Conservation (phyloP, 495 filamentous ascomycete genomes). For the Penicilliopsis zonata region DNA sequence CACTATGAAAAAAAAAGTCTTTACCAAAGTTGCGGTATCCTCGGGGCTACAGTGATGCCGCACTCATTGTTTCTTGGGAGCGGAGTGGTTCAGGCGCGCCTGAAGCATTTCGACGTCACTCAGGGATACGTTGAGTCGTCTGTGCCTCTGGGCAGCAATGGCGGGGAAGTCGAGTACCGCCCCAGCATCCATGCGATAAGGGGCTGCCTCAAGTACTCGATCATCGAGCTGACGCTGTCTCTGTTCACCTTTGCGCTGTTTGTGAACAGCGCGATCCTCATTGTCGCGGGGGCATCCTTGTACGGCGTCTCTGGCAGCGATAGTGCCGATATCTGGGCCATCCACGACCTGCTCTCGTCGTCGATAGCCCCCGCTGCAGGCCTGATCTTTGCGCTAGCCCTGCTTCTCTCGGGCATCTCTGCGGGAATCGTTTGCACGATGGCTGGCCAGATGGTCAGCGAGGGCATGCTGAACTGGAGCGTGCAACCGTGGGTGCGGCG, state of each 20-base stretch:
- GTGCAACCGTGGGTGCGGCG: constrained; percentile 60
- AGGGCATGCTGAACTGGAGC: constrained; percentile 64
- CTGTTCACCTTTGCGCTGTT: constrained; percentile 93
- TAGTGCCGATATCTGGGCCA: constrained; percentile 67
- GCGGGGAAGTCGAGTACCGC: constrained; percentile 51
- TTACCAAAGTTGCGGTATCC: constrained; percentile 84
- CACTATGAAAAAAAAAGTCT: constrained; percentile 38
- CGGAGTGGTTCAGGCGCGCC: constrained; percentile 72
- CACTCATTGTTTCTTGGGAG: constrained; percentile 85
- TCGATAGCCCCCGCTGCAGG: constrained; percentile 62
- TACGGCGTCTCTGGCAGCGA: constrained; percentile 42
- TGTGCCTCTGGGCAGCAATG: constrained; percentile 21
- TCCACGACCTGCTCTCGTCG: constrained; percentile 60
- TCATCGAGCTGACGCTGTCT: constrained; percentile 59
- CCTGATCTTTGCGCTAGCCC: constrained; percentile 63
- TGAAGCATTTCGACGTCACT: constrained; percentile 63
- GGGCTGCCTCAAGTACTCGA: constrained; percentile 69
- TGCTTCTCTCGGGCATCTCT: constrained; percentile 64
- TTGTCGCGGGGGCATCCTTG: constrained; percentile 73
- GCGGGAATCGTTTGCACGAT: constrained; percentile 79
- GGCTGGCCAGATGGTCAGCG: constrained; percentile 71
- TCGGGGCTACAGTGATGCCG: constrained; percentile 91
- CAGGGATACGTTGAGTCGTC: constrained; percentile 41
- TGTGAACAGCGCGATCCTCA: constrained; percentile 83
- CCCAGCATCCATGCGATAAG: constrained; percentile 69